Evolutionary conservation across 495 filamentous ascomycete species (phyloP).

Genomic region (Aspergillus carlsbadensis): DNA sequence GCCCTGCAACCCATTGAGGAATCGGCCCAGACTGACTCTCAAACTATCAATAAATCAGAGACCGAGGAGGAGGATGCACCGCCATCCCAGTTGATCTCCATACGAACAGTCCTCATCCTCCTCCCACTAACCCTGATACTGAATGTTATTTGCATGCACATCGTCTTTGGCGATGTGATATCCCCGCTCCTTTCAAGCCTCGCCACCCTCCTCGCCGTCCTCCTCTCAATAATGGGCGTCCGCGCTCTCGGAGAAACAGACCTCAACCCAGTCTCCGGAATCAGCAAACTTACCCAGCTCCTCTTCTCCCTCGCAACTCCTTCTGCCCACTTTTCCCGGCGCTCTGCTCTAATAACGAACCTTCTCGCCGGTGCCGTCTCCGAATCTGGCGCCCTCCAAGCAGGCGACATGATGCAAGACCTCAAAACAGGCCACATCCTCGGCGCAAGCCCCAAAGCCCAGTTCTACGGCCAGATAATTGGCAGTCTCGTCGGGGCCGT

Average conservation of each 20-base stretch:
- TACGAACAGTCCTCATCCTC: slow-evolving; percentile 66
- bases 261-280: slow-evolving; percentile 94
- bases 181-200: slow-evolving; percentile 69
- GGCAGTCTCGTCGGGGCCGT: slow-evolving; percentile 87
- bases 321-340: slow-evolving; percentile 57
- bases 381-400: slow-evolving; percentile 87
- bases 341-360: slow-evolving; percentile 80
- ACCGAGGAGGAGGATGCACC: slow-evolving; percentile 68
- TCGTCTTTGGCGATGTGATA: slow-evolving; percentile 67
- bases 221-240: slow-evolving; percentile 94
- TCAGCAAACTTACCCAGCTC: slow-evolving; percentile 93
- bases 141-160: slow-evolving; percentile 76
- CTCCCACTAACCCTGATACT: slow-evolving; percentile 73
- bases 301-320: slow-evolving; percentile 90
- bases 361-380: slow-evolving; percentile 90
- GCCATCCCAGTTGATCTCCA: slow-evolving; percentile 76
- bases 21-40: slow-evolving; percentile 6
- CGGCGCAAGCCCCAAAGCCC: slow-evolving; percentile 86
- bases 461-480: slow-evolving; percentile 95
- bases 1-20: slow-evolving; percentile 33
- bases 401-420: slow-evolving; percentile 97
- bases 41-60: not conserved
- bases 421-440: slow-evolving; percentile 95
- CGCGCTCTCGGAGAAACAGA: slow-evolving; percentile 94
- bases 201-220: slow-evolving; percentile 81